Evolutionary conservation across 352 stramenopile genomes (phyloP).

Genomic region (Globisporangium paddicum): DNA sequence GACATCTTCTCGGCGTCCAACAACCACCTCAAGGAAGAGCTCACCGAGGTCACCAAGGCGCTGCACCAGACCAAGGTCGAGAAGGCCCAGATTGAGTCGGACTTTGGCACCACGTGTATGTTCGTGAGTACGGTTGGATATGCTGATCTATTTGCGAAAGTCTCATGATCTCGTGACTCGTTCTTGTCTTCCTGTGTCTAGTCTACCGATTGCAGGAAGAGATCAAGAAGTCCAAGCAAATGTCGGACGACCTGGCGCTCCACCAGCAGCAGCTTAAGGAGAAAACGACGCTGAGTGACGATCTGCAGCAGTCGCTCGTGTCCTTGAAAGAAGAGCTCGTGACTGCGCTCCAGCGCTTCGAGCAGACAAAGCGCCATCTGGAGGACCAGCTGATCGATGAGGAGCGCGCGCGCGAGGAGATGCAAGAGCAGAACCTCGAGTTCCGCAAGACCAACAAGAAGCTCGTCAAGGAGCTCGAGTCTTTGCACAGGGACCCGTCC

Average conservation of each 20-base stretch:
- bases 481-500: slow-evolving; percentile 22
- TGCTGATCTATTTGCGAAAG: neutral
- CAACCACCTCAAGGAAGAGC: slow-evolving; percentile 71
- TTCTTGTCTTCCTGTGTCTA: slow-evolving; percentile 9
- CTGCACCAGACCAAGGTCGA: slow-evolving; percentile 63
- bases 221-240: slow-evolving; percentile 47
- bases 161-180: neutral
- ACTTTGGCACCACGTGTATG: slow-evolving; percentile 63
- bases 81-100: slow-evolving; percentile 66
- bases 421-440: slow-evolving; percentile 72
- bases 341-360: slow-evolving; percentile 45
- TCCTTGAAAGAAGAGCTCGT: slow-evolving; percentile 61
- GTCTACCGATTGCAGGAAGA: slow-evolving; percentile 65
- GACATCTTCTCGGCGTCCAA: slow-evolving; percentile 75
- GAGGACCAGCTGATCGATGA: slow-evolving; percentile 79
- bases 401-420: slow-evolving; percentile 58
- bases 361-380: slow-evolving; percentile 69
- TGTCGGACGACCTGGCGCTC: slow-evolving; percentile 35
- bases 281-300: slow-evolving; percentile 40
- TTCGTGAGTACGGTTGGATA: neutral
- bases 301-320: slow-evolving; percentile 54
- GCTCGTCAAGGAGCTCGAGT: slow-evolving; percentile 53
- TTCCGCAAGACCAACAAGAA: slow-evolving; percentile 74
- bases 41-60: slow-evolving; percentile 57
- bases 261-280: slow-evolving; percentile 39